Base-by-base conservation (phyloP, 2,329 filamentous ascomycete species). In the Hymenoscyphus albidus region DNA sequence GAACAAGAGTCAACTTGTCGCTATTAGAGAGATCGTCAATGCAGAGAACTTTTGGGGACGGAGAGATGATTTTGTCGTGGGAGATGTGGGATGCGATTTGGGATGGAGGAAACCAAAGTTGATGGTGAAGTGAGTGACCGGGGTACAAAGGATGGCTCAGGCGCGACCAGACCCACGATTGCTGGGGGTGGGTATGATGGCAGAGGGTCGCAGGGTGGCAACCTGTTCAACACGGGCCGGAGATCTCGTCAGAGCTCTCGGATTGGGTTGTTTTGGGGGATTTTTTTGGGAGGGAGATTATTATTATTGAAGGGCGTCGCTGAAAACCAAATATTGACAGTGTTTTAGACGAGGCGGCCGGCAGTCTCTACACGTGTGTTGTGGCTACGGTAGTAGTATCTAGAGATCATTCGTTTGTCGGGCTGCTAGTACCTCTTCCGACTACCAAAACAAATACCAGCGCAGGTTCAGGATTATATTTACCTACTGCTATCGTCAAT, bases 1-100 rank as follows among this genome's bases (percentile, higher is more conserved):
- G 59, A 61, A n/a, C 40, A 61, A 61, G 59, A 61, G 31, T 54
- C 14, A 61, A 61, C 59, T 51, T 61, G 59, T 61, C 59, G 44
- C 59, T 39, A 54, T 40, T 18, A 59, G 18, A 40, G 2, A 35
- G 22, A 18, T 22, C 22, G 58, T 42, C n/a, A 16, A 61, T 61
- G 14, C 13, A 12, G 14, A 61, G 6, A 40, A 51, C 14, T 22
- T 1, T 42, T 27, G 40, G n/a, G n/a, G 39, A 1, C 44, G 22
- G 13, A 39, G 59, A 55, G 44, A 10, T 32, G 42, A 54, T 51
- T 27, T 51, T 61, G 59, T 32, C 10, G 22, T 56, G 35, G 5
- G 3, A 27, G 27, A 27, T 27, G 35, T 35, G 54, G 54, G 22
- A 32, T 56, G 44, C 44, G 16, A n/a, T 56, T 32, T 14, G 9